phyloP scores from a whole-genome alignment of 495 filamentous ascomycete genomes.

The Cetradonia linearis region DNA sequence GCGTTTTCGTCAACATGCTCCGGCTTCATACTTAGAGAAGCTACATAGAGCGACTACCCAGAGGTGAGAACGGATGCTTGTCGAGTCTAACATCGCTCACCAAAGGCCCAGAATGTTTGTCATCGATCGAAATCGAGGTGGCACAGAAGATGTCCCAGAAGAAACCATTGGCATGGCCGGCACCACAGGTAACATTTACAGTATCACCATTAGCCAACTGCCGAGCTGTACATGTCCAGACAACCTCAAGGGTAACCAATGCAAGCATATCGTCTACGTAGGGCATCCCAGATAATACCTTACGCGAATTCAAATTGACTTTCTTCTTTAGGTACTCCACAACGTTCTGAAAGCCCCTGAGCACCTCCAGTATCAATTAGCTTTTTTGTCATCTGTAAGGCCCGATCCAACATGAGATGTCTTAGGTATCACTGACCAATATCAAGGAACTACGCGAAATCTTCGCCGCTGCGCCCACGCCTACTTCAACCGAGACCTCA shows the following conservation, averaged over 20 bases:
- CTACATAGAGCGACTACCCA: constrained; percentile 37
- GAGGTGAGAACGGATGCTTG: constrained; percentile 27
- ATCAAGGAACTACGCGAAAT: constrained; percentile 52
- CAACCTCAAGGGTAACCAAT: constrained; percentile 51
- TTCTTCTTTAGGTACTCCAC: constrained; percentile 43
- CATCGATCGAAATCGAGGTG: constrained; percentile 38
- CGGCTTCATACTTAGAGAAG: constrained; percentile 34
- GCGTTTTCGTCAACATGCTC: constrained; percentile 33
- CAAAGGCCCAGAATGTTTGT: constrained; percentile 44
- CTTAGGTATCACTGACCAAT: background rate
- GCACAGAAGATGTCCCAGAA: constrained; percentile 34
- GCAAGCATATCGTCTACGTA: constrained; percentile 66
- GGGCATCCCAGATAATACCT: constrained; percentile 5
- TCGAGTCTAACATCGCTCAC: constrained; percentile 1
- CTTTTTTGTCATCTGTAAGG: constrained; percentile 48
- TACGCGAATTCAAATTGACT: constrained; percentile 9
- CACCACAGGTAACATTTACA: constrained; percentile 69
- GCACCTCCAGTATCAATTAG: constrained; percentile 63
- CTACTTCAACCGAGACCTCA: constrained; percentile 26
- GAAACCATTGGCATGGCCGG: constrained; percentile 61
- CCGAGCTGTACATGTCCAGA: constrained; percentile 64
- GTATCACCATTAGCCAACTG: constrained; percentile 40
- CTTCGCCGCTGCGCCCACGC: constrained; percentile 43
- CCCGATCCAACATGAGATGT: background rate
- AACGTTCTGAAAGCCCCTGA: constrained; percentile 53